phyloP scores from a whole-genome alignment of 2,329 filamentous ascomycete genomes.

The Colletotrichum sp. region DNA sequence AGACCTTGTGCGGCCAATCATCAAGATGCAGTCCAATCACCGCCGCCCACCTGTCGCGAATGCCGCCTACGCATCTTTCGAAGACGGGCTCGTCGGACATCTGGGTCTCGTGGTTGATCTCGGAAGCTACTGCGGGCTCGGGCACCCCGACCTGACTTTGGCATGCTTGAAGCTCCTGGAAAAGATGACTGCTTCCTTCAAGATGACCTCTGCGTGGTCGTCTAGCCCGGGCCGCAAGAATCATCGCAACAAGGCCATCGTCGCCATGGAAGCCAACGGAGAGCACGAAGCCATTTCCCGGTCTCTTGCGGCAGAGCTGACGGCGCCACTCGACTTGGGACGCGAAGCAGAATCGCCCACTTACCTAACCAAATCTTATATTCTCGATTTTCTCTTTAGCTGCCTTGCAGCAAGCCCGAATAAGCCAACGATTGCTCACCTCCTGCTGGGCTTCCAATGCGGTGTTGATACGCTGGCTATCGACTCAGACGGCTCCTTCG shows the following conservation, averaged over 20 bases:
- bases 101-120: conserved; percentile 81
- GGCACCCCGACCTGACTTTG: conserved; percentile 80
- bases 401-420: conserved; percentile 78
- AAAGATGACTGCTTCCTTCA: conserved; percentile 83
- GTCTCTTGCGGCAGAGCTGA: conserved; percentile 73
- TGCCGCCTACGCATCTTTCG: conserved; percentile 83
- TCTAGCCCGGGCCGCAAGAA: conserved; percentile 29
- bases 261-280: conserved; percentile 83
- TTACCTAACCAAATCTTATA: conserved; percentile 82
- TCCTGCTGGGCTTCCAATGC: conserved; percentile 87
- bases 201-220: conserved; percentile 74
- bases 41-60: conserved; percentile 71
- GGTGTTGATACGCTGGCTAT: conserved; percentile 73
- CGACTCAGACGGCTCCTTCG: conserved; percentile 73
- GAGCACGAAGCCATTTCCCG: conserved; percentile 81
- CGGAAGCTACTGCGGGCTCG: conserved; percentile 85
- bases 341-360: conserved; percentile 71
- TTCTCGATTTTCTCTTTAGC: conserved; percentile 84
- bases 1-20: conserved; percentile 81
- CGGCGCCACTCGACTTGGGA: conserved; percentile 74
- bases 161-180: conserved; percentile 83
- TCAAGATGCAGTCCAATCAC: conserved; percentile 69
- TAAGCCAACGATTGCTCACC: conserved; percentile 86
- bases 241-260: conserved; percentile 83
- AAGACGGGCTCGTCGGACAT: conserved; percentile 87